These are phyloP conservation scores for Stemphylium lycopersici DNA, from an alignment of 2,329 filamentous ascomycete genomes.

Conservation along the genomic window DNA sequence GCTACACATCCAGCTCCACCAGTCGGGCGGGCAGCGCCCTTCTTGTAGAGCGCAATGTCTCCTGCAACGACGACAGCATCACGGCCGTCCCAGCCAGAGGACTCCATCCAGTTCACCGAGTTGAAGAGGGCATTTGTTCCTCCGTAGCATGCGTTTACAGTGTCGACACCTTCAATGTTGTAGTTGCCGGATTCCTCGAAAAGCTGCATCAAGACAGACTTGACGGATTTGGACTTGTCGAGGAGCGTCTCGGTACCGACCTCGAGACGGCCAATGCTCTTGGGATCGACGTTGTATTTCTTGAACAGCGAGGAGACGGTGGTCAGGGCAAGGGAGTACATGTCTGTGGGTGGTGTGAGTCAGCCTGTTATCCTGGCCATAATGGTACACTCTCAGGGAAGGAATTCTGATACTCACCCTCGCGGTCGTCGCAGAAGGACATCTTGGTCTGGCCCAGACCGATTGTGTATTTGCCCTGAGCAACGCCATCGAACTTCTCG, in stretches of 20 bases:
- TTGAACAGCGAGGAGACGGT: conserved; percentile 58
- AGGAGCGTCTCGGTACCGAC: conserved; percentile 62
- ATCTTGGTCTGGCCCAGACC: conserved; percentile 62
- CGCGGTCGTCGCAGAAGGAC: conserved; percentile 62
- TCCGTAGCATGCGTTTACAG: conserved; percentile 61
- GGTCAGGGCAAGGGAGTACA: conserved; percentile 61
- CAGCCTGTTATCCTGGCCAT: conserved; percentile 9
- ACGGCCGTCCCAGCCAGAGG: conserved; percentile 60
- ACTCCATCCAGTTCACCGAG: conserved; percentile 61
- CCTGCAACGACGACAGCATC: conserved; percentile 60
- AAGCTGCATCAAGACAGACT: conserved; percentile 61
- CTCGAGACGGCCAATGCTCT: conserved; percentile 58
- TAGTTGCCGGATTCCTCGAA: conserved; percentile 59
- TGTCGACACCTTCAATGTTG: conserved; percentile 61
- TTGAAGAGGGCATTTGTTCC: conserved; percentile 63
- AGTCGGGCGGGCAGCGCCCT: conserved; percentile 60
- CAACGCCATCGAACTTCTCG: conserved; percentile 62
- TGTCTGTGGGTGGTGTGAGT: conserved; percentile 48
- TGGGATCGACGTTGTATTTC: conserved; percentile 60
- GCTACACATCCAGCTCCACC: conserved; percentile 61
- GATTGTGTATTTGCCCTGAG: conserved; percentile 60
- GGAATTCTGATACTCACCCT: conserved; percentile 48
- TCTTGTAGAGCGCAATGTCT: conserved; percentile 62
- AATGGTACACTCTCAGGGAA: not conserved
- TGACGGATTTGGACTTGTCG: conserved; percentile 63